Conservation (phyloP, 2,329 filamentous ascomycete genomes). For the Aspergillus niger region DNA sequence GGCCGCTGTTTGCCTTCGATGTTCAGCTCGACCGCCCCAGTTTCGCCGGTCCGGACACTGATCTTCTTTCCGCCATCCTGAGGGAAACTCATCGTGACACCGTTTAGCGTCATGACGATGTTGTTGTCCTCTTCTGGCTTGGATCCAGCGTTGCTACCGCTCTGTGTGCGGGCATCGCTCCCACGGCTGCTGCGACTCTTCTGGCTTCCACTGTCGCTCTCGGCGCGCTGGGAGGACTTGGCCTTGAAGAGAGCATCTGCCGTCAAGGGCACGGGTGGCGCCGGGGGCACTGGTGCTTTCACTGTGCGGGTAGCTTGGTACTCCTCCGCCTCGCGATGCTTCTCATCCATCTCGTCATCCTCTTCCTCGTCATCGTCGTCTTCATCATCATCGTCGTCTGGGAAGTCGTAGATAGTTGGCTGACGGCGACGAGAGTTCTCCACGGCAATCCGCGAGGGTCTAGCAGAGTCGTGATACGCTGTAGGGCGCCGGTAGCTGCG, state of each 20-base stretch:
- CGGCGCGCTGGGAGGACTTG: conserved; percentile 32
- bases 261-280: conserved; percentile 34
- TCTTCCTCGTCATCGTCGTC: not conserved
- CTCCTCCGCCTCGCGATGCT: conserved; percentile 40
- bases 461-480: conserved; percentile 36
- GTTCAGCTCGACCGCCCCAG: conserved; percentile 42
- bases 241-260: conserved; percentile 37
- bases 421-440: conserved; percentile 39
- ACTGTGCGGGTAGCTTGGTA: conserved; percentile 42
- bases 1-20: conserved; percentile 39
- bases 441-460: conserved; percentile 36
- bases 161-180: conserved; percentile 39
- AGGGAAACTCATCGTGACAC: conserved; percentile 43
- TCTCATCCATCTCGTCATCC: conserved; percentile 37
- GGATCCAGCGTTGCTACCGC: conserved; percentile 35
- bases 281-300: conserved; percentile 17
- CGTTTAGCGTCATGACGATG: conserved; percentile 44
- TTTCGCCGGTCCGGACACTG: conserved; percentile 41
- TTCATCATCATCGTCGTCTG: conserved; percentile 19
- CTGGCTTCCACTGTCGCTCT: conserved; percentile 44
- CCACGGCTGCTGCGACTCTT: conserved; percentile 46
- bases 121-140: conserved; percentile 41
- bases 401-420: conserved; percentile 34
- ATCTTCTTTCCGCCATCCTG: conserved; percentile 42
- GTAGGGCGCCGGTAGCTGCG: conserved; percentile 35